Evolutionary conservation across 2,329 filamentous ascomycete genomes (phyloP), one percentile per base, ranked within the genome.

Genomic region (Elsinoe perseae): DNA sequence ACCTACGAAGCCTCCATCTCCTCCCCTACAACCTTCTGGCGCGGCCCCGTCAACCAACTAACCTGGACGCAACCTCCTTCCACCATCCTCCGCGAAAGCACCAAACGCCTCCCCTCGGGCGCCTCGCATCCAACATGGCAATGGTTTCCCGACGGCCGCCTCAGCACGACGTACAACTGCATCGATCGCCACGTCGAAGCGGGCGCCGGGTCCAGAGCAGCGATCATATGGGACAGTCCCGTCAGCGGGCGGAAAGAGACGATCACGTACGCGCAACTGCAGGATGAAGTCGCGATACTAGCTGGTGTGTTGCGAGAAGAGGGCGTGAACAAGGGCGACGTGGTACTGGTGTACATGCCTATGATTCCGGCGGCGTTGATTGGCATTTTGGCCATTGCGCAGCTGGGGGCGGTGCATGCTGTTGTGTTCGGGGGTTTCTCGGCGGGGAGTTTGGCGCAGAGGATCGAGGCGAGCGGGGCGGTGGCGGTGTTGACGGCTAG

Each of bases 341-440:
- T 93, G 0, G 89, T 96, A 4, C 78, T 96, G 61, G 81, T 96
- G 25, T 97, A 96, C 71, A 95, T 96, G 91, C 91, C 91, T 56
- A 96, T 96, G 91, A 89, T 96, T 42, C 91, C 92, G 0, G 85
- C 89, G 0, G 87, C 90, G 1, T 69, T 95, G n/a, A 83, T 95
- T 60, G 91, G 87, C 8, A 89, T 93, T 61, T 81, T 96, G 3
- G 90, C 92, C 21, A 81, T 87, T 58, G 83, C 83, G 59, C 82
- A 90, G 8, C 77, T 96, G 0, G 92, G 91, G 9, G 92, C 90
- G 14, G 83, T 96, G 54, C 92, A 97, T 68, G 84, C 88, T 2
- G 89, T 95, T 3, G 92, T 97, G 2, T 96, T 96, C 70, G 92
- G 92, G 40, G 91, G 92, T 0, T 97, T 97, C 68, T 89, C 89